phyloP scores from a whole-genome alignment of 768 basidiomycete genomes.

The Lyophyllum shimeji region DNA sequence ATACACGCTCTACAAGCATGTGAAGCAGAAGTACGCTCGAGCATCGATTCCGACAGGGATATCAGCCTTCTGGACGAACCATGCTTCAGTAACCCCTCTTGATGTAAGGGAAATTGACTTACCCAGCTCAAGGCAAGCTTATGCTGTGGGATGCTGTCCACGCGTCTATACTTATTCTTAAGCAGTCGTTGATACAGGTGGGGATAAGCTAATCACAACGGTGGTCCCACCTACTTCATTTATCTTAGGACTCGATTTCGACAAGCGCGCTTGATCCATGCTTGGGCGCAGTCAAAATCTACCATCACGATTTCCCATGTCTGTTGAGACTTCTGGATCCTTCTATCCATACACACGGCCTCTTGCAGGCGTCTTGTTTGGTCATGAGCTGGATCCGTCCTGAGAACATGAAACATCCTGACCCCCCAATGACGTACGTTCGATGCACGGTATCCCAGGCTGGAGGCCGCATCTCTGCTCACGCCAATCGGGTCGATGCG shows the following conservation, averaged over 20 bases:
- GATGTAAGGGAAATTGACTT: neutral
- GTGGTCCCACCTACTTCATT: neutral
- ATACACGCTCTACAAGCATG: neutral
- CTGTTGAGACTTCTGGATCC: too few relatives aligned
- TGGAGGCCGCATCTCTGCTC: neutral
- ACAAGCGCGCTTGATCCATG: neutral
- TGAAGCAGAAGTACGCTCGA: neutral
- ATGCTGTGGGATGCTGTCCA: neutral
- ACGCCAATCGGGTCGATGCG: too few relatives aligned
- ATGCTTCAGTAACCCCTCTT: neutral
- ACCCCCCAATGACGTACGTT: too few relatives aligned
- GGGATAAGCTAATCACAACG: neutral
- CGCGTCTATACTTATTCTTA: neutral
- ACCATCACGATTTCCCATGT: too few relatives aligned
- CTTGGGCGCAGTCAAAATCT: too few relatives aligned
- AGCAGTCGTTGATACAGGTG: neutral
- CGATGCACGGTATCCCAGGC: neutral
- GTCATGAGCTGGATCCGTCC: too few relatives aligned
- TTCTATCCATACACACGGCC: too few relatives aligned
- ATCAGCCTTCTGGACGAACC: neutral
- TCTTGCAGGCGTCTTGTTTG: too few relatives aligned
- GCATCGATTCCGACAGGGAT: neutral
- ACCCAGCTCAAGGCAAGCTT: neutral
- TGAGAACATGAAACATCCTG: too few relatives aligned
- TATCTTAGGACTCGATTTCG: neutral